phyloP scores from a whole-genome alignment of 2,329 filamentous ascomycete genomes.

The Sclerotinia subarctica region DNA sequence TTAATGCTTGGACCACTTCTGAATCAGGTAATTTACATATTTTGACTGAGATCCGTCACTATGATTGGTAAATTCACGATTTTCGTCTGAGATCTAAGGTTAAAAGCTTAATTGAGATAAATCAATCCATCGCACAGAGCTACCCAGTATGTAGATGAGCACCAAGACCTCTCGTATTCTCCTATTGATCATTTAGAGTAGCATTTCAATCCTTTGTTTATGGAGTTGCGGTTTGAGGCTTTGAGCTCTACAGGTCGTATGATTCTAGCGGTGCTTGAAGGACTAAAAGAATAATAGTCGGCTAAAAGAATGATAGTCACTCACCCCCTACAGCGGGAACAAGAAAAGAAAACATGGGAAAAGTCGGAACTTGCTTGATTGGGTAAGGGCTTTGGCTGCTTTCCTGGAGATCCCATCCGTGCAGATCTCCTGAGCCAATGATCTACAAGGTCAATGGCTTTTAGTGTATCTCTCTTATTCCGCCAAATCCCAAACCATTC shows the following conservation, averaged over 20 bases:
- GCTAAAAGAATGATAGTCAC: too few relatives aligned
- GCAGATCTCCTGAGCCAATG: background rate
- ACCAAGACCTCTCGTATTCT: background rate
- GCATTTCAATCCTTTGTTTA: too few relatives aligned
- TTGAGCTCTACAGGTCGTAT: too few relatives aligned
- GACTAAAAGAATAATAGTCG: too few relatives aligned
- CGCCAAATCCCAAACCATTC: background rate
- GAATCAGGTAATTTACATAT: slow-evolving; percentile 1
- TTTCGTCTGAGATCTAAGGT: background rate
- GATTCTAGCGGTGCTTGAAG: too few relatives aligned
- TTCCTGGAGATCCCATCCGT: slow-evolving; percentile 2
- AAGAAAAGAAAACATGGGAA: too few relatives aligned
- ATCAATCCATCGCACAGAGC: background rate
- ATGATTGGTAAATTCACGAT: background rate
- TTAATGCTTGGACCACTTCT: background rate
- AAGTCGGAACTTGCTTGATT: background rate
- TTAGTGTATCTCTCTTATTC: background rate
- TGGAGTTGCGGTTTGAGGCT: too few relatives aligned
- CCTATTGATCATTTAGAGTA: too few relatives aligned
- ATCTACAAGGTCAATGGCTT: too few relatives aligned
- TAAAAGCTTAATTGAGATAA: background rate
- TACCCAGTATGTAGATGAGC: too few relatives aligned
- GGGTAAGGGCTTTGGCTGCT: background rate
- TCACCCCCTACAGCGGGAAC: too few relatives aligned
- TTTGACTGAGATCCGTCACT: background rate